Conservation (phyloP, 192 early-diverging fungal genomes). For the Entrophospora sp. region DNA sequence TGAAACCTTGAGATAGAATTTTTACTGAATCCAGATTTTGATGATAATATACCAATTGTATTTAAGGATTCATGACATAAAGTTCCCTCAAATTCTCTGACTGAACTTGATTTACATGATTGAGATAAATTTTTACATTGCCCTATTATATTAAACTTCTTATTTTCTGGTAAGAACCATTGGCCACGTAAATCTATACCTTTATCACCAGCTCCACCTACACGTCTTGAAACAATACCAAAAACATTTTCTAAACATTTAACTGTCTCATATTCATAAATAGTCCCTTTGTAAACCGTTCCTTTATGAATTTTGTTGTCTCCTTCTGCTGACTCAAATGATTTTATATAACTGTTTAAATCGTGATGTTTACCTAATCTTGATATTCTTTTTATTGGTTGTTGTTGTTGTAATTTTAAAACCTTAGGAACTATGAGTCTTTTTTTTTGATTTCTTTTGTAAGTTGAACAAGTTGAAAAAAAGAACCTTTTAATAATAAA, state of each 20-base stretch:
- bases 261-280: conserved; percentile 20
- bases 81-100: conserved; percentile 15
- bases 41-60: conserved; percentile 7
- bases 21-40: not conserved
- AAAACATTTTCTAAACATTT: conserved; percentile 2
- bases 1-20: not conserved
- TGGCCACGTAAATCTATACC: conserved; percentile 17
- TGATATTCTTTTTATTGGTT: too few species aligned
- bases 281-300: conserved; percentile 1
- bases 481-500: too few species aligned
- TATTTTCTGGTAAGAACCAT: not conserved
- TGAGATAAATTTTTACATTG: conserved; percentile 1
- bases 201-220: conserved; percentile 1
- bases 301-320: too few species aligned
- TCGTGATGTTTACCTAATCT: too few species aligned
- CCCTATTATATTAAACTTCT: conserved; percentile 6
- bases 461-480: too few species aligned
- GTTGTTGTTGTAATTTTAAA: too few species aligned
- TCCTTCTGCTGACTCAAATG: too few species aligned
- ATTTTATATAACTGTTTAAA: too few species aligned
- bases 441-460: too few species aligned
- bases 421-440: too few species aligned
- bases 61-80: not conserved
- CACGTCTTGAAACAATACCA: not conserved
- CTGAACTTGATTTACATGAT: not conserved